phyloP scores from a whole-genome alignment of 345 rosid species.

The Turnera subulata region DNA sequence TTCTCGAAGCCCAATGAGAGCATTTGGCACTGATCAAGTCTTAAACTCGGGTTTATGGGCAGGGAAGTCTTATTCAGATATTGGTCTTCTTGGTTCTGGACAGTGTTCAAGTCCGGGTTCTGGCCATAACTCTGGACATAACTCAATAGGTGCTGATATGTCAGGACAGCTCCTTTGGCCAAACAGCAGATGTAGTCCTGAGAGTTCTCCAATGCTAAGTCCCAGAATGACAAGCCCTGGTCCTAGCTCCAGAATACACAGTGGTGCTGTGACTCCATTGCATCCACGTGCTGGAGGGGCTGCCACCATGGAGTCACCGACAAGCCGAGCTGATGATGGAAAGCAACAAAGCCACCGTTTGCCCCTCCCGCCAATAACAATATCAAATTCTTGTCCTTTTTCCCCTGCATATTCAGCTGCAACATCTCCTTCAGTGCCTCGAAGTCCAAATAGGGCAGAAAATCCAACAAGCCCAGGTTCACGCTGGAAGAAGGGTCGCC shows the following conservation, averaged over 20 bases:
- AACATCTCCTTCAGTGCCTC: slow-evolving; percentile 89
- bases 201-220: slow-evolving; percentile 90
- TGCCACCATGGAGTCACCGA: slow-evolving; percentile 59
- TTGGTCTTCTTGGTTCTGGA: slow-evolving; percentile 77
- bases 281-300: slow-evolving; percentile 89
- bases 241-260: slow-evolving; percentile 92
- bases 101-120: slow-evolving; percentile 99
- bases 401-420: slow-evolving; percentile 86
- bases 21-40: slow-evolving; percentile 60
- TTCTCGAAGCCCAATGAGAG: slow-evolving; percentile 91
- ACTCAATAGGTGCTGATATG: slow-evolving; percentile 94
- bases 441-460: slow-evolving; percentile 91
- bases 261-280: slow-evolving; percentile 97
- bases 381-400: slow-evolving; percentile 69
- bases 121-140: slow-evolving; percentile 91
- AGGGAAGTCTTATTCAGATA: slow-evolving; percentile 65
- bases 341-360: slow-evolving; percentile 82
- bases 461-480: slow-evolving; percentile 61
- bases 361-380: slow-evolving; percentile 81
- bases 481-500: slow-evolving; percentile 70
- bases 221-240: slow-evolving; percentile 98
- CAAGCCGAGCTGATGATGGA: slow-evolving; percentile 69
- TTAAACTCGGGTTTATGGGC: slow-evolving; percentile 61
- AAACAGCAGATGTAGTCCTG: slow-evolving; percentile 92
- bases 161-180: slow-evolving; percentile 88